These are phyloP conservation scores for Zygoascus sp. DNA, from an alignment of 1,139 yeast species.

Conservation along the genomic window DNA sequence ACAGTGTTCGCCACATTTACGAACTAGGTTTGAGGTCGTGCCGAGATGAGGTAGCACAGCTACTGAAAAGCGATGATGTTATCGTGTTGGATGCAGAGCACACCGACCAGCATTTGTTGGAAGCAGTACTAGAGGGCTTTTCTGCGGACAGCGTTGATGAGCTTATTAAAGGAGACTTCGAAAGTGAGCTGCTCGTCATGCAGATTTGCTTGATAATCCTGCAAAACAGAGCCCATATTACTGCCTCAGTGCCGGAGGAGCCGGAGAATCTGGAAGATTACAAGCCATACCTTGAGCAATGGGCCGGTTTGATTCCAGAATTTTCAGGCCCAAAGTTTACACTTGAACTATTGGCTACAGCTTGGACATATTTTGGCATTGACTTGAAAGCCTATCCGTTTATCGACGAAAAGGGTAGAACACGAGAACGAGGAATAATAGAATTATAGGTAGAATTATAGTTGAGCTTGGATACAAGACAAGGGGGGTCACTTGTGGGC, in stretches of 20 bases:
- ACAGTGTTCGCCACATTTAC: slow-evolving; percentile 19
- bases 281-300: background rate
- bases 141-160: slow-evolving; percentile 13
- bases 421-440: slow-evolving; percentile 4
- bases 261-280: slow-evolving; percentile 3
- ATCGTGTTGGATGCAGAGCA: slow-evolving; percentile 3
- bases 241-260: background rate
- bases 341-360: background rate
- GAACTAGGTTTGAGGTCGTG: slow-evolving; percentile 14
- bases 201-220: background rate
- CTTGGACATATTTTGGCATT: slow-evolving; percentile 3
- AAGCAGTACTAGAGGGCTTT: slow-evolving; percentile 7
- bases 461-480: too few relatives aligned
- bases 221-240: background rate
- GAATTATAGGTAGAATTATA: background rate
- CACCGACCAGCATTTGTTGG: slow-evolving; percentile 11
- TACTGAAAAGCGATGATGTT: background rate
- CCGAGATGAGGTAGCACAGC: slow-evolving; percentile 2
- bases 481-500: too few relatives aligned
- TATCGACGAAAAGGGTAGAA: background rate
- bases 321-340: slow-evolving; percentile 7
- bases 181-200: slow-evolving; percentile 20
- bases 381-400: background rate
- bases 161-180: slow-evolving; percentile 19
- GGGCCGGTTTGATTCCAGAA: slow-evolving; percentile 3